These are phyloP conservation scores for Mycena venus DNA, from an alignment of 768 basidiomycete genomes.

Conservation along the genomic window DNA sequence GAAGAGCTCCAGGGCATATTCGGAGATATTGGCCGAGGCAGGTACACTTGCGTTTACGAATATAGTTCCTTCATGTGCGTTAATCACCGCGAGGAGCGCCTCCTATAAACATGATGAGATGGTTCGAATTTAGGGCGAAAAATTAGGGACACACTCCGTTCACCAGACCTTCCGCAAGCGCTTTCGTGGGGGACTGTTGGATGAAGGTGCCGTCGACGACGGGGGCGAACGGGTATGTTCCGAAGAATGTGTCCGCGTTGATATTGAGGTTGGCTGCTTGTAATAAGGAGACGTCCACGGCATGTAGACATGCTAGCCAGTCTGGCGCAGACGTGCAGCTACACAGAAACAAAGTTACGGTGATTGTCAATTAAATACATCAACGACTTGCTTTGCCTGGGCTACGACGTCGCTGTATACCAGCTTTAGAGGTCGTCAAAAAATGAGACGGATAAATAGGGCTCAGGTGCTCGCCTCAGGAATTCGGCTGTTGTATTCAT, in stretches of 20 bases:
- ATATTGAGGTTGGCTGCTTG: background rate
- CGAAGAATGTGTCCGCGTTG: background rate
- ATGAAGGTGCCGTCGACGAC: background rate
- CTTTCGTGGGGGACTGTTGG: background rate
- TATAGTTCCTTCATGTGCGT: background rate
- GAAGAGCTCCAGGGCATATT: background rate
- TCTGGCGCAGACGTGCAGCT: background rate
- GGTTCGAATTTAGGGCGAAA: background rate
- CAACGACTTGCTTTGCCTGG: background rate
- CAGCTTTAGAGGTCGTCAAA: background rate
- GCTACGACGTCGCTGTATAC: background rate
- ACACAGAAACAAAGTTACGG: background rate
- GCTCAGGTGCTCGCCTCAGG: background rate
- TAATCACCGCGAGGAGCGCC: background rate
- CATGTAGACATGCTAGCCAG: background rate
- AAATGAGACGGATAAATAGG: background rate
- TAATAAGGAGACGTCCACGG: background rate
- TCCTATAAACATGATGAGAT: background rate
- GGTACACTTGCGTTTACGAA: background rate
- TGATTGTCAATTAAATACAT: too few relatives aligned
- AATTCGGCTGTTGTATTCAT: background rate
- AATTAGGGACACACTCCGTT: background rate
- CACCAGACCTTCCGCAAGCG: background rate
- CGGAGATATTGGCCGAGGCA: background rate
- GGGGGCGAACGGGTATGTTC: background rate